Evolutionary conservation across 2,329 filamentous ascomycete genomes (phyloP).

Genomic region (Dactylellina sp.): DNA sequence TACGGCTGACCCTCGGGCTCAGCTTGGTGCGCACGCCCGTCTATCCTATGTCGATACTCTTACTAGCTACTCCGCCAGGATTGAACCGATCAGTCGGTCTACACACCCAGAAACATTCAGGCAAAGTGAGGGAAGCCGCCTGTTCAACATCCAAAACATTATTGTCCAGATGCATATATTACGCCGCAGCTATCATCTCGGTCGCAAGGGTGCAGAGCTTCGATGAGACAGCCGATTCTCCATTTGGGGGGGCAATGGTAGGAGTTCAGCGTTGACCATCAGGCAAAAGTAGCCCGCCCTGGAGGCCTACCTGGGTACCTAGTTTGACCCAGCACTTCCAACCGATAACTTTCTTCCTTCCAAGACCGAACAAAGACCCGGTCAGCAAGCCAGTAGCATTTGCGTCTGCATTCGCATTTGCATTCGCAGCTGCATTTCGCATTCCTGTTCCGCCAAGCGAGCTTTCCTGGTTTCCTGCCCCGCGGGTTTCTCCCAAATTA

Average conservation of each 20-base stretch:
- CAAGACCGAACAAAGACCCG: not conserved
- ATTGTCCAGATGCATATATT: not conserved
- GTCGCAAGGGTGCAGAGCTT: not conserved
- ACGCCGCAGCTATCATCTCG: not conserved
- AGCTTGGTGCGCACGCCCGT: no score
- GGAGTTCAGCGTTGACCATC: conserved; percentile 36
- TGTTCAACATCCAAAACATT: conserved; percentile 2
- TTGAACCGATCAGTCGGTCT: no score
- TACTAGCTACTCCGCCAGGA: no score
- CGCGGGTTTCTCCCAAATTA: not conserved
- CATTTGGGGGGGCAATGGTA: conserved; percentile 20
- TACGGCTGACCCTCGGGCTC: no score
- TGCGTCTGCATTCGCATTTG: not conserved
- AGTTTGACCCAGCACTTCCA: not conserved
- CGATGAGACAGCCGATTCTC: conserved; percentile 18
- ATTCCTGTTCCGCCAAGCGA: conserved; percentile 1
- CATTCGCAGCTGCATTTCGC: conserved; percentile 14
- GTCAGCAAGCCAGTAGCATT: no score
- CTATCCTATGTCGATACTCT: no score
- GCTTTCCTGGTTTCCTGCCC: not conserved
- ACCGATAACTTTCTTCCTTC: conserved; percentile 8
- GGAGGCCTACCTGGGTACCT: conserved; percentile 35
- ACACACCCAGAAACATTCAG: no score
- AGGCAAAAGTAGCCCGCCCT: conserved; percentile 51
- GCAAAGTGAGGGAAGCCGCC: not conserved